Base-by-base conservation (phyloP, 169 alveolate species). In the Plasmodium gonderi region DNA sequence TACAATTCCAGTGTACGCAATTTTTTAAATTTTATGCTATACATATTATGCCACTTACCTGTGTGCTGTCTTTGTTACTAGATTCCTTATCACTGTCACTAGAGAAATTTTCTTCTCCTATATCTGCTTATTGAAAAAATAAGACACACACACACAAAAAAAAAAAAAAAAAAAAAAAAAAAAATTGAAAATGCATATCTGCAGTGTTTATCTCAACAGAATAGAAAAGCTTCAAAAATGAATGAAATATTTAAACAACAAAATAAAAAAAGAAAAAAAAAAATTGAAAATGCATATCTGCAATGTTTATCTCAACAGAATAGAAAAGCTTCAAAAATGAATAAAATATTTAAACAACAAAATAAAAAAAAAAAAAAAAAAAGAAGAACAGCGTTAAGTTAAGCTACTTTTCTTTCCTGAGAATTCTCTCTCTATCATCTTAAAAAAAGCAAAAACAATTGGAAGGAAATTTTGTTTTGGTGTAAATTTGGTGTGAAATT, bases 331-430 rank as follows among this genome's bases (percentile, higher is more conserved):
- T n/a, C n/a, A 20, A 64, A 64, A n/a, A n/a, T 64, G 8, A n/a
- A 75, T 75, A 20, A 44, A 20, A 40, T 60, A 11, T 3, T 0
- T 23, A 33, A 69, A 33, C 17, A 2, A 29, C 8, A 79, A 33
- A 3, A 29, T 14, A 40, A 36, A 17, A 44, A 76, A 51, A 40
- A 76, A 76, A 76, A 42, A 47, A 75, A 75, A 75, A 75, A 75
- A 42, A 29, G 23, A 20, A 1, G 51, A 42, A 6, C 42, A 17
- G n/a, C n/a, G n/a, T n/a, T n/a, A n/a, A n/a, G n/a, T n/a, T n/a
- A n/a, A 17, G 31, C 77, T 82, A 82, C 92, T n/a, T 69, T 82
- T 49, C 36, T 23, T 49, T 17, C 31, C 82, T 45, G 82, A 68
- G 47, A 82, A 23, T n/a, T 72, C 74, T 14, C 92, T 68, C 49